Evolutionary conservation across 805 yeast species (phyloP), one percentile per base, ranked within the genome.

Genomic region (Tanozyma kutaoensis): DNA sequence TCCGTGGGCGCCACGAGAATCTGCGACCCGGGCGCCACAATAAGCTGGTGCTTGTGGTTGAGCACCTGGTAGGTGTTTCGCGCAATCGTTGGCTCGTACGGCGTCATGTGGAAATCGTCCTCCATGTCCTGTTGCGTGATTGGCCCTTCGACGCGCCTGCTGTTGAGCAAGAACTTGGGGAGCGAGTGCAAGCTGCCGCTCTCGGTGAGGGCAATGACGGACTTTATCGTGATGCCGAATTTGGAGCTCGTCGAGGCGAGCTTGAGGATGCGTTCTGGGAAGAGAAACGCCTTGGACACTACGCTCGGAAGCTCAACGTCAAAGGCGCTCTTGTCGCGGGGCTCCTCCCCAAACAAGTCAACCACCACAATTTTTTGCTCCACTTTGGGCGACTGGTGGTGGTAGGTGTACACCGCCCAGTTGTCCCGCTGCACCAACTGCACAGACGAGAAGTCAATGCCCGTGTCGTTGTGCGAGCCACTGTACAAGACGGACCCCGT

Each of bases 361-460:
- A 82, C 56, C 3, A 79, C 84, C 11, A 65, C 71, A 10, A 91
- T 43, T 39, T 75, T 67, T 32, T 58, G 66, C 32, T 58, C 63
- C 26, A 69, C 66, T 13, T 58, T 46, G 8, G 76, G 75, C 2
- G 46, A 45, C 1, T 44, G 42, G 30, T 74, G 64, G 42, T 63
- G 69, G 39, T 71, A 76, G 0, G 86, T 58, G 43, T 79, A 76
- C 8, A 81, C 62, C 12, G 84, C 56, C 80, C 91, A 88, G 50
- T 86, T 72, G 45, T 88, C 97, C 26, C 84, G 91, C 48, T 72
- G 66, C 1, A 72, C 58, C 15, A 82, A 40, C 14, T 63, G 52
- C 16, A 82, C 45, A 2, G 65, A 53, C 1, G 27, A 51, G 8
- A 49, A 48, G 8, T 58, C 58, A 4, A 62, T 45, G n/a, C n/a